Evolutionary conservation across 1,139 yeast species (phyloP).

Genomic region (Wickerhamiella infanticola): DNA sequence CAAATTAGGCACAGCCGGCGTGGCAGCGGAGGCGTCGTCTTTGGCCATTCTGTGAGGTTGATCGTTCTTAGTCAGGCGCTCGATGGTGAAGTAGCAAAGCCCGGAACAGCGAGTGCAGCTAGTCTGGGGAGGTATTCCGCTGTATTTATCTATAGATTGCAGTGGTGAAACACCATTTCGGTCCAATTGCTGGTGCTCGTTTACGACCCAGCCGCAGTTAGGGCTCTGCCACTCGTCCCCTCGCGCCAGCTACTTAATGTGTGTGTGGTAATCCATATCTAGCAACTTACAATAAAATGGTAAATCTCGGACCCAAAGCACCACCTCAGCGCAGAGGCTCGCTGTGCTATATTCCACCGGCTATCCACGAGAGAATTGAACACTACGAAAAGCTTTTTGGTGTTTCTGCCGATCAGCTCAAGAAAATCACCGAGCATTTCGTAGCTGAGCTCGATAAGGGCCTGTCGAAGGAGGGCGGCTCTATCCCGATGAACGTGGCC

Average conservation of each 20-base stretch:
- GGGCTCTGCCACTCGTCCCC: too few relatives aligned
- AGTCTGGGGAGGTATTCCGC: too few relatives aligned
- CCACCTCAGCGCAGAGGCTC: constrained; percentile 77
- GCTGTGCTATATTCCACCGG: constrained; percentile 57
- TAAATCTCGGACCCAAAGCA: constrained; percentile 68
- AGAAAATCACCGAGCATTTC: constrained; percentile 53
- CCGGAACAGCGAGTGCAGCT: too few relatives aligned
- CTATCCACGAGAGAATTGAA: constrained; percentile 42
- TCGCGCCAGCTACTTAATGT: too few relatives aligned
- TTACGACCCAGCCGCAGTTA: too few relatives aligned
- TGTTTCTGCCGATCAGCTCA: constrained; percentile 43
- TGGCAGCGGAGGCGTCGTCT: background rate
- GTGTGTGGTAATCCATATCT: too few relatives aligned
- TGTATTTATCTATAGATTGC: too few relatives aligned
- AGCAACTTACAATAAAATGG: constrained; percentile 31
- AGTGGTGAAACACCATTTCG: too few relatives aligned
- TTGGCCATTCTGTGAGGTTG: background rate
- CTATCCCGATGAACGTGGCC: constrained; percentile 79
- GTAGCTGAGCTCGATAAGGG: constrained; percentile 56
- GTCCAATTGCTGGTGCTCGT: too few relatives aligned
- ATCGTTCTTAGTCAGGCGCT: too few relatives aligned
- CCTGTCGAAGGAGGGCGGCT: constrained; percentile 20
- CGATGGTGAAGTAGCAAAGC: too few relatives aligned
- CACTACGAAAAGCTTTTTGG: constrained; percentile 49
- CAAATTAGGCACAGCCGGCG: constrained; percentile 49